Percentiles rank a stretch among this genome's conserved stretches.
phyloP scores from a whole-genome alignment of 139 green algal genomes.

The Asterochloris erici region DNA sequence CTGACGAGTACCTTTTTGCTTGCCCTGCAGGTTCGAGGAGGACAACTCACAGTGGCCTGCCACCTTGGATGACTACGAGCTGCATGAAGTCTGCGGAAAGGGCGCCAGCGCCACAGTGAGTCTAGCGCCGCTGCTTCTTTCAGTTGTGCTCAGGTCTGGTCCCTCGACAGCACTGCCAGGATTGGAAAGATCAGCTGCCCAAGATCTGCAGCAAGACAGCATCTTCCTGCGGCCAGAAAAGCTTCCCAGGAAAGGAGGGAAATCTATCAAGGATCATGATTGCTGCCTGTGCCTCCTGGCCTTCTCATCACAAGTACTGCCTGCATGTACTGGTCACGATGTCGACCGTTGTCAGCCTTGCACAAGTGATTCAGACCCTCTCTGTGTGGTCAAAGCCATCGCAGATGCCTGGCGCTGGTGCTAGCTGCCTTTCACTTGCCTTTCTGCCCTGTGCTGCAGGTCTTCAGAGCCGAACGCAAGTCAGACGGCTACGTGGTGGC shows the following conservation, averaged over 20 bases:
- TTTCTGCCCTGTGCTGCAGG: not conserved
- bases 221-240: not conserved
- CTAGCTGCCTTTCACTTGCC: too few relatives aligned
- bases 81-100: slow-evolving; percentile 1
- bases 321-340: too few relatives aligned
- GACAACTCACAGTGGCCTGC: not conserved
- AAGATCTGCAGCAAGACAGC: not conserved
- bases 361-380: not conserved
- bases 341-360: not conserved
- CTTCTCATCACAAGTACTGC: too few relatives aligned
- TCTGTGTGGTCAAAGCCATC: not conserved
- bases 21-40: too few relatives aligned
- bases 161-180: not conserved
- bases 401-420: too few relatives aligned
- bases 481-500: slow-evolving; percentile 3
- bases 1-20: too few relatives aligned
- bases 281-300: not conserved
- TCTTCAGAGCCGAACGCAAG: not conserved
- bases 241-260: not conserved
- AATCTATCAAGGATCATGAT: not conserved
- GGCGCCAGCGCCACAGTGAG: slow-evolving; percentile 16
- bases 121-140: too few relatives aligned
- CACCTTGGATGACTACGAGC: slow-evolving; percentile 3
- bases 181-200: not conserved
- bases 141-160: not conserved